Evolutionary conservation across 768 basidiomycete genomes (phyloP).

Genomic region (Serendipita vermifera): DNA sequence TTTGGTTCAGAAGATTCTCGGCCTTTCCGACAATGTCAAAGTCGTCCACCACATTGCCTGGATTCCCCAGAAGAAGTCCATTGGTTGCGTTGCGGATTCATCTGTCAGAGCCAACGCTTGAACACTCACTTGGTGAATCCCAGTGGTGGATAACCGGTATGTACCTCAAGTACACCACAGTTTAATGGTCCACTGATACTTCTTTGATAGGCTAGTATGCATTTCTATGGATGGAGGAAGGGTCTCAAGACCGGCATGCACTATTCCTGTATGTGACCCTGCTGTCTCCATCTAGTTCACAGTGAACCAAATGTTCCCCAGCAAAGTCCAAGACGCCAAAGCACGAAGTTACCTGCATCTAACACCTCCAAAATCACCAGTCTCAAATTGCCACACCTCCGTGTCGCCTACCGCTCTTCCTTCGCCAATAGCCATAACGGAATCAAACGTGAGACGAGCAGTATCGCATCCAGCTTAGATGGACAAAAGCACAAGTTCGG

Average conservation of each 20-base stretch:
- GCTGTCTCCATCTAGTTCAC: conserved; percentile 98
- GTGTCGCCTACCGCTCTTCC: no score
- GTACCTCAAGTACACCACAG: no score
- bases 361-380: no score
- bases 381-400: conserved; percentile 6
- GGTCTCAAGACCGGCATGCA: conserved; percentile 99
- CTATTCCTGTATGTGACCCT: conserved; percentile 88
- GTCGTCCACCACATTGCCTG: conserved; percentile 41
- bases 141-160: no score
- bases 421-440: conserved; percentile 4
- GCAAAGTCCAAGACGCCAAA: conserved; percentile 36
- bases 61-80: conserved; percentile 38
- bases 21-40: conserved; percentile 32
- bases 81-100: conserved; percentile 38
- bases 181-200: no score
- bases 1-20: conserved; percentile 27
- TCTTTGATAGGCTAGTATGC: conserved; percentile 87
- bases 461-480: conserved; percentile 15
- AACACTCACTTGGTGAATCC: conserved; percentile 39
- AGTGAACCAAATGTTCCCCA: conserved; percentile 65
- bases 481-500: conserved; percentile 1
- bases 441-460: conserved; percentile 18
- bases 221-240: conserved; percentile 99
- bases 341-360: neutral
- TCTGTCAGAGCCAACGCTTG: conserved; percentile 37